Conservation (phyloP, 2,329 filamentous ascomycete genomes). For the Aspergillus texensis region DNA sequence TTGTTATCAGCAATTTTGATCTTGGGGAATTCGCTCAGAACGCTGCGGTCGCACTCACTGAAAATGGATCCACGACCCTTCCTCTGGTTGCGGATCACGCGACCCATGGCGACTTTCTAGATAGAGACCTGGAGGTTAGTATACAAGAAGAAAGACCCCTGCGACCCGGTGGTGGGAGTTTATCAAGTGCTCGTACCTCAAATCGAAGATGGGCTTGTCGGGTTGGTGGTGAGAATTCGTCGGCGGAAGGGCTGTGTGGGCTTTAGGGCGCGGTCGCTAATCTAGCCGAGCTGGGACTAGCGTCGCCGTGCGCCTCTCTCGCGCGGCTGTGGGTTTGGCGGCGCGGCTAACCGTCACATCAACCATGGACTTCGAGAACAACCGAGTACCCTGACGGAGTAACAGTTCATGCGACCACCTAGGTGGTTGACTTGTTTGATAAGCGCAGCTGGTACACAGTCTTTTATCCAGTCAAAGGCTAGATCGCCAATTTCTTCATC, state of each 20-base stretch:
- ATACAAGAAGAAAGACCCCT: constrained; percentile 31
- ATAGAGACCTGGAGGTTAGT: constrained; percentile 38
- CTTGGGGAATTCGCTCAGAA: constrained; percentile 18
- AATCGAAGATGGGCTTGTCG: constrained; percentile 48
- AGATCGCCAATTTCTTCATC: not conserved
- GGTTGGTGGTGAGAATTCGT: constrained; percentile 46
- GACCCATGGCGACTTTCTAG: constrained; percentile 59
- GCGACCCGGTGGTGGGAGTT: constrained; percentile 33
- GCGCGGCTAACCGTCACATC: constrained; percentile 9
- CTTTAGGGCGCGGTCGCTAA: constrained; percentile 51
- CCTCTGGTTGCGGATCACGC: constrained; percentile 77
- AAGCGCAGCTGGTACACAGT: not conserved
- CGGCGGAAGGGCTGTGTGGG: constrained; percentile 46
- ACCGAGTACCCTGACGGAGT: not conserved
- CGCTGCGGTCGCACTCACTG: constrained; percentile 58
- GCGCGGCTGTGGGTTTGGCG: constrained; percentile 14
- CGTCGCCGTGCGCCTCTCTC: constrained; percentile 21
- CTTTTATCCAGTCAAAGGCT: not conserved
- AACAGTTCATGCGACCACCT: not conserved
- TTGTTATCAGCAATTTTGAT: constrained; percentile 36
- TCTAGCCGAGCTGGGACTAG: constrained; percentile 44
- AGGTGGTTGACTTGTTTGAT: not conserved
- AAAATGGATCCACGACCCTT: constrained; percentile 79
- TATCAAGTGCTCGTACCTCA: constrained; percentile 42
- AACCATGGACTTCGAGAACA: not conserved